Base-by-base conservation (phyloP, 176 grass and related monocot genomes). In the Carex cristatella region DNA sequence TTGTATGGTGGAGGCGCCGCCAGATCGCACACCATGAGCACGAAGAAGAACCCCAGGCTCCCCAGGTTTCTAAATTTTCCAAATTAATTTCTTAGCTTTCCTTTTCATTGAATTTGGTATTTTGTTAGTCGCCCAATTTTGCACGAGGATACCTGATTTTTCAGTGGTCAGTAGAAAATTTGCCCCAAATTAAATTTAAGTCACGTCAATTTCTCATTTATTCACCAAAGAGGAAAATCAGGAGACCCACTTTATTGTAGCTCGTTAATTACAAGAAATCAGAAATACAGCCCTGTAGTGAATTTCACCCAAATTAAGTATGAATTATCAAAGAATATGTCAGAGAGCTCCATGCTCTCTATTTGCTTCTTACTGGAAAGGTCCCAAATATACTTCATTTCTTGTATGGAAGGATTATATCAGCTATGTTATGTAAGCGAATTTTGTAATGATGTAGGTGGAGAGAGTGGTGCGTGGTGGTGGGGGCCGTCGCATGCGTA, bases 1-100 rank as follows among this genome's bases (percentile, higher is more conserved):
- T 98, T 44, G 82, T 98, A 31, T 90, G 91, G 79, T 94, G 90
- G 92, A 85, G 85, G 82, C 91, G 91, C n/a, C 95, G 92, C 14
- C 87, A 87, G 77, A 85, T 84, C 84, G 70, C 31, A 42, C 72
- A 30, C 67, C 86, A 89, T 69, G 81, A 79, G 70, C 89, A 90
- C 61, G 75, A 79, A 84, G 79, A 87, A 79, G 86, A 89, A 64
- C 89, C 84, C 59, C 92, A 93, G 82, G 85, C 86, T 0, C 84
- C 88, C 35, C 84, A 86, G 92, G 90, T 90, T 69, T 84, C 23
- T 4, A 30, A 46, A 11, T 79, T 82, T 27, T 46, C 79, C 51
- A 5, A 75, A 16, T 30, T 19, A 11, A 51, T 23, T 35, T 49
- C 13, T 46, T 44, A 14, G 9, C 15, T 61, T 53, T 12, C 61